Percentiles rank a stretch among this genome's conserved stretches.
These are phyloP conservation scores for Pterula multifida DNA, from an alignment of 1,284 basidiomycete genomes.

Conservation along the genomic window DNA sequence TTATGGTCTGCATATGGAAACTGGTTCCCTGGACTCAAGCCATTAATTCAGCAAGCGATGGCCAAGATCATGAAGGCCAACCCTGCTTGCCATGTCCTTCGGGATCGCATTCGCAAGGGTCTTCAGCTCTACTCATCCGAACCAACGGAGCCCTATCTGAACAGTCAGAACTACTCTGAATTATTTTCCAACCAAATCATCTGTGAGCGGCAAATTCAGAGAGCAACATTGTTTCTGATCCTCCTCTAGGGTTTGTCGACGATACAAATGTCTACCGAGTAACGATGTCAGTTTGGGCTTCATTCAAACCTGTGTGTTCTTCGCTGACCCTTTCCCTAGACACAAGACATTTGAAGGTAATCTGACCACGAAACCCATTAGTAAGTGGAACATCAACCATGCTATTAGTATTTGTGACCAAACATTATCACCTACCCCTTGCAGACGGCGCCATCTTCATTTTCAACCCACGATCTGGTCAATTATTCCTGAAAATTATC, in stretches of 20 bases:
- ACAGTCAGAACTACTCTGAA: constrained; percentile 96
- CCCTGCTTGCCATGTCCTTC: constrained; percentile 94
- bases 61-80: constrained; percentile 99
- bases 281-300: constrained; percentile 64
- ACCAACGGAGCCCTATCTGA: constrained; percentile 97
- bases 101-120: constrained; percentile 98
- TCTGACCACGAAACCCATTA: constrained; percentile 99
- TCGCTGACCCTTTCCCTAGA: constrained; percentile 19
- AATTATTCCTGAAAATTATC: constrained; percentile 97
- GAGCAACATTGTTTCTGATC: neutral
- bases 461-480: constrained; percentile 97
- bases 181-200: constrained; percentile 99
- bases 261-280: constrained; percentile 99
- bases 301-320: neutral
- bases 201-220: constrained; percentile 36
- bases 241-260: constrained; percentile 79
- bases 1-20: constrained; percentile 98
- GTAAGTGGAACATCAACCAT: constrained; percentile 24
- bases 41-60: constrained; percentile 97
- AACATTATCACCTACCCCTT: neutral
- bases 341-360: constrained; percentile 99
- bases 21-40: constrained; percentile 99
- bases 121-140: constrained; percentile 98
- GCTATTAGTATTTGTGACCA: constrained; percentile 2
- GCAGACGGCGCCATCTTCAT: constrained; percentile 97